phyloP scores from a whole-genome alignment of 306 rosid genomes.

The Glycine soja region DNA sequence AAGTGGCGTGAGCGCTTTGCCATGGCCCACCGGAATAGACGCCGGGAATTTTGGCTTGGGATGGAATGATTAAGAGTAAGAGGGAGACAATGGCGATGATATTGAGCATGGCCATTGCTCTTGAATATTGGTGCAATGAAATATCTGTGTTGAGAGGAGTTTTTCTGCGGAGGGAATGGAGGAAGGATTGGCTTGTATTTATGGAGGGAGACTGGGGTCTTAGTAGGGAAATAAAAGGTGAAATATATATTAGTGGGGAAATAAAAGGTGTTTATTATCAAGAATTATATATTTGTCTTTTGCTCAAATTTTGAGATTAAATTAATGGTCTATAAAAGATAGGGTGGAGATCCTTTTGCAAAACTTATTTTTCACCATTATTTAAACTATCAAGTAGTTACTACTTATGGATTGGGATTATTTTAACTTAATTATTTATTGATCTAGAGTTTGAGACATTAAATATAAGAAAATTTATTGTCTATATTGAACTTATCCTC shows the following conservation, averaged over 20 bases:
- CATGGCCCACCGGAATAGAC: constrained; percentile 56
- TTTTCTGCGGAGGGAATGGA: neutral
- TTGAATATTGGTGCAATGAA: too few species aligned
- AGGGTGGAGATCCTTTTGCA: too few species aligned
- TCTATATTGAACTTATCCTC: too few species aligned
- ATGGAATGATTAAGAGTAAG: constrained; percentile 18
- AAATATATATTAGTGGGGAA: neutral
- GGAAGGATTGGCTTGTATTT: constrained; percentile 43
- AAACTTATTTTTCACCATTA: too few species aligned
- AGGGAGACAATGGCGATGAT: constrained; percentile 29
- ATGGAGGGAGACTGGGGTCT: constrained; percentile 37
- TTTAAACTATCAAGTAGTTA: too few species aligned
- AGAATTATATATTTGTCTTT: neutral
- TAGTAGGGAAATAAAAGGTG: neutral
- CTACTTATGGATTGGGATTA: too few species aligned
- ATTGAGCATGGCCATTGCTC: constrained; percentile 47
- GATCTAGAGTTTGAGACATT: too few species aligned
- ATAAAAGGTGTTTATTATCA: neutral
- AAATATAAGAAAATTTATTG: too few species aligned
- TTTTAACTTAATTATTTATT: too few species aligned
- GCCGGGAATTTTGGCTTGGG: constrained; percentile 50
- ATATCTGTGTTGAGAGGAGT: neutral
- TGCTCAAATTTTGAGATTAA: too few species aligned
- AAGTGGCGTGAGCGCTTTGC: constrained; percentile 72
- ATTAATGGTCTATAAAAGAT: neutral